Evolutionary conservation across 129 eudicot genomes (phyloP).

Genomic region (Flaveria brownii): DNA sequence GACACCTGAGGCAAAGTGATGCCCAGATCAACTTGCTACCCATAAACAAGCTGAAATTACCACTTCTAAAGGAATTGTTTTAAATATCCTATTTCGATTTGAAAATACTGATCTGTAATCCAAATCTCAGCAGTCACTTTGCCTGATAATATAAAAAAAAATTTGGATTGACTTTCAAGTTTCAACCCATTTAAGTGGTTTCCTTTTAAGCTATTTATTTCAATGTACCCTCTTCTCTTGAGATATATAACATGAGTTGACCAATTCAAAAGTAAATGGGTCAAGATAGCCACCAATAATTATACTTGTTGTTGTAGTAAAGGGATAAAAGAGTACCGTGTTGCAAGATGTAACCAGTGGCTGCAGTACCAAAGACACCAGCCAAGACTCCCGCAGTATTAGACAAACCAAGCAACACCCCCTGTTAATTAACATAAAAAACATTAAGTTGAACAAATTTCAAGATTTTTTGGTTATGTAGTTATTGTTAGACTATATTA

Average conservation of each 20-base stretch:
- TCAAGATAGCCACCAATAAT: neutral
- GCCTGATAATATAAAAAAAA: no score
- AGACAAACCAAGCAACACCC: constrained; percentile 86
- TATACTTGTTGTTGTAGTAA: neutral
- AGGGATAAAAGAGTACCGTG: constrained; percentile 55
- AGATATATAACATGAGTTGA: neutral
- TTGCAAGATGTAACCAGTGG: constrained; percentile 96
- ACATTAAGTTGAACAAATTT: neutral
- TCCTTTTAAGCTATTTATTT: neutral
- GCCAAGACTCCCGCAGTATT: constrained; percentile 97
- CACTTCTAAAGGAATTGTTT: no score
- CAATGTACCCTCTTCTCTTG: neutral
- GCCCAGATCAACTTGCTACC: no score
- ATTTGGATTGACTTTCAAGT: no score
- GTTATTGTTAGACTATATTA: no score
- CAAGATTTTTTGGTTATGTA: neutral
- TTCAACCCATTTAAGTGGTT: no score
- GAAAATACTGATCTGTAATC: no score
- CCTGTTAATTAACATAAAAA: constrained; percentile 42
- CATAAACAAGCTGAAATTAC: neutral
- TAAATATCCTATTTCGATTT: no score
- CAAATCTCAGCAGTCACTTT: no score
- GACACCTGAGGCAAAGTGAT: no score
- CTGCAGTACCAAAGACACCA: constrained; percentile 96
- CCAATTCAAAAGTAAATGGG: neutral